Conservation (phyloP, 768 basidiomycete species). For the Chlorophyllum brunneum region DNA sequence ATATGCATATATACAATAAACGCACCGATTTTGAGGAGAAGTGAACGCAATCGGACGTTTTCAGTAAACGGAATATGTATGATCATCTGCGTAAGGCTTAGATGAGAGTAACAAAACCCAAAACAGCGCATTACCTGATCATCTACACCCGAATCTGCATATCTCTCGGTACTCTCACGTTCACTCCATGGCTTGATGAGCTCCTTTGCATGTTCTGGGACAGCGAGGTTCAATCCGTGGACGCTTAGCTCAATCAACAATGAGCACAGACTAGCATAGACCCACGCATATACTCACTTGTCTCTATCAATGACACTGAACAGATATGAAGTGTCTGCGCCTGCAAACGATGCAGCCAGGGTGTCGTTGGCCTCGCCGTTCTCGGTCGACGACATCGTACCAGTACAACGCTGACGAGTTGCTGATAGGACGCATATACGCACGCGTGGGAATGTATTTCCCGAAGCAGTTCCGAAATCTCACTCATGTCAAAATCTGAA, state of each 20-base stretch:
- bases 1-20: conserved; percentile 2
- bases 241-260: conserved; percentile 46
- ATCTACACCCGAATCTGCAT: conserved; percentile 77
- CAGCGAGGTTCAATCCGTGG: conserved; percentile 72
- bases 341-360: conserved; percentile 39
- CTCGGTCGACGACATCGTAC: background rate
- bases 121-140: conserved; percentile 57
- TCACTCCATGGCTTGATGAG: conserved; percentile 83
- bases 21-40: conserved; percentile 75
- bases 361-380: conserved; percentile 28
- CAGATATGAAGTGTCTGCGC: conserved; percentile 50
- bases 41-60: conserved; percentile 70
- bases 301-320: conserved; percentile 61
- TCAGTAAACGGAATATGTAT: conserved; percentile 79
- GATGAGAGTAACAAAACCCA: background rate
- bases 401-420: background rate
- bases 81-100: conserved; percentile 50
- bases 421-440: background rate
- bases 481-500: no score
- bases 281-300: conserved; percentile 44
- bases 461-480: background rate
- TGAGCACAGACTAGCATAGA: conserved; percentile 1
- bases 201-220: conserved; percentile 76
- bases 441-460: background rate
- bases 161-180: conserved; percentile 62